These are phyloP conservation scores for Quercus alba DNA, from an alignment of 306 rosid species.

Conservation along the genomic window DNA sequence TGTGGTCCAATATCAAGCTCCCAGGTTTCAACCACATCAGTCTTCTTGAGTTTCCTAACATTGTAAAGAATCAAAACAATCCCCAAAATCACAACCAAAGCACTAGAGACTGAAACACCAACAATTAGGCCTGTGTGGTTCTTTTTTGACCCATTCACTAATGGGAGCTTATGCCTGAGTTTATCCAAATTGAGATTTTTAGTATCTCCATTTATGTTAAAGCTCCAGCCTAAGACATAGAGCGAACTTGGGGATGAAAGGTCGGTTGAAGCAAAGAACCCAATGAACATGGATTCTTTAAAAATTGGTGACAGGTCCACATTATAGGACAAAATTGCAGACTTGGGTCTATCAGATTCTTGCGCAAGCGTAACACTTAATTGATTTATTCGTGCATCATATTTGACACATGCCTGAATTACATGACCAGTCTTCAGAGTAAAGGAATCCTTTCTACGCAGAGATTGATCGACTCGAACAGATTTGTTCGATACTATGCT, in stretches of 20 bases:
- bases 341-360: conserved; percentile 38
- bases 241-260: conserved; percentile 41
- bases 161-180: conserved; percentile 37
- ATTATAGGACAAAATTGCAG: conserved; percentile 34
- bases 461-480: conserved; percentile 23
- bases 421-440: conserved; percentile 41
- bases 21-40: conserved; percentile 24
- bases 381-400: conserved; percentile 25
- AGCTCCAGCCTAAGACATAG: conserved; percentile 57
- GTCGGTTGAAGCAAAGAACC: conserved; percentile 55
- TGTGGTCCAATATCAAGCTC: conserved; percentile 32
- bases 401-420: conserved; percentile 54
- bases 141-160: background rate
- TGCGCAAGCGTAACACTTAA: conserved; percentile 43
- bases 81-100: conserved; percentile 6
- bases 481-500: conserved; percentile 46
- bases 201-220: conserved; percentile 37
- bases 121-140: conserved; percentile 4
- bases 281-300: conserved; percentile 49
- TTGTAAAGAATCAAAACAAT: conserved; percentile 1
- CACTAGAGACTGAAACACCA: conserved; percentile 26
- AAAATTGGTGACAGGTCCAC: conserved; percentile 50
- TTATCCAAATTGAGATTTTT: conserved; percentile 32
- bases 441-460: conserved; percentile 5
- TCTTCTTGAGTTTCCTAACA: conserved; percentile 8